Conservation (phyloP, 108 stramenopile genomes). For the Cyclotella baltica region DNA sequence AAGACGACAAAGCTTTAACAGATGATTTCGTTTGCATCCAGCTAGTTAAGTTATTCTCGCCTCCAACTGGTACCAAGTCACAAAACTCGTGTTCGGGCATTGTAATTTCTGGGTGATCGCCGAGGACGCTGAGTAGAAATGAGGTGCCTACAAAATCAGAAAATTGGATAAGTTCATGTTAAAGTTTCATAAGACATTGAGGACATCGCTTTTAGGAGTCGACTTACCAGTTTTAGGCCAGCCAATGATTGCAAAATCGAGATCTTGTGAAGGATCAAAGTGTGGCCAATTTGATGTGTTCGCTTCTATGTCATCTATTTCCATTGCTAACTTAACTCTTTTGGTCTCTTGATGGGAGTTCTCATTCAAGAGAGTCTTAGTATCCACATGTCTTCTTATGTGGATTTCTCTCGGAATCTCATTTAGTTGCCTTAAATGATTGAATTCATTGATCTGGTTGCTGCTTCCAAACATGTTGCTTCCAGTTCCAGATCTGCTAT, state of each 20-base stretch:
- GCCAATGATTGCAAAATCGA: conserved; percentile 13
- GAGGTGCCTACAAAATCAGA: not conserved
- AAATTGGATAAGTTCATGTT: not conserved
- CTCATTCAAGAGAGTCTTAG: too few relatives aligned
- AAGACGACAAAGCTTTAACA: not conserved
- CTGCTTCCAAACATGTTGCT: not conserved
- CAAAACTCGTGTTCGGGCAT: not conserved
- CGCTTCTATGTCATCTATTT: not conserved
- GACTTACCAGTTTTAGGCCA: not conserved
- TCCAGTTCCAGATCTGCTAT: not conserved
- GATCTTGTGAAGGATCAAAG: conserved; percentile 2
- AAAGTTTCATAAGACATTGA: not conserved
- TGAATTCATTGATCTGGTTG: not conserved
- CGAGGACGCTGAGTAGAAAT: not conserved
- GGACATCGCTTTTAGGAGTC: not conserved
- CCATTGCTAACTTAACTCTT: not conserved
- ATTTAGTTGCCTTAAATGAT: too few relatives aligned
- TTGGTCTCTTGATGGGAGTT: too few relatives aligned
- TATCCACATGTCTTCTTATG: too few relatives aligned
- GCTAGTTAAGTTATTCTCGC: not conserved
- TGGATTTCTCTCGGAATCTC: too few relatives aligned
- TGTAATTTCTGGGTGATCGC: not conserved
- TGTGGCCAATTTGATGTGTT: too few relatives aligned
- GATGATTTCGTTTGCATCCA: not conserved
- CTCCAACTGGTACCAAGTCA: not conserved